These are phyloP conservation scores for Rhodotorula sp. DNA, from an alignment of 1,284 basidiomycete genomes.

Conservation along the genomic window DNA sequence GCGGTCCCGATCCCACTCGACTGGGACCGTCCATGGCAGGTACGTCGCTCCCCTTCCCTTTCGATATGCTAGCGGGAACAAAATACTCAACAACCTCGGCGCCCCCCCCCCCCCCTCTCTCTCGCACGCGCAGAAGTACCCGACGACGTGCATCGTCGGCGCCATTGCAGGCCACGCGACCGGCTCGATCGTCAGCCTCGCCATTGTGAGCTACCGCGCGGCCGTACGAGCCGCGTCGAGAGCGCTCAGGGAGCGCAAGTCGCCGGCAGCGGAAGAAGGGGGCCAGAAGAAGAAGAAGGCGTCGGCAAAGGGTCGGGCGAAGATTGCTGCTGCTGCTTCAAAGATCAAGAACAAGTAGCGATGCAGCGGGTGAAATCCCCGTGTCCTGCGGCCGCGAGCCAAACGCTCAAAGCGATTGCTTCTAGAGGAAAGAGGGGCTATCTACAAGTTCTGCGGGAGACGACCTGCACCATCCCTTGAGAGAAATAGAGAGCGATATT, in stretches of 20 bases:
- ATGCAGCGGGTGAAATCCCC: no score
- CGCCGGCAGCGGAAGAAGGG: no score
- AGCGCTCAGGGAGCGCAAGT: neutral
- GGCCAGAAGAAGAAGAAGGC: conserved; percentile 1
- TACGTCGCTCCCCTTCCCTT: conserved; percentile 48
- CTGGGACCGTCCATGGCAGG: conserved; percentile 96
- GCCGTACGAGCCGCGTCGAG: conserved; percentile 11
- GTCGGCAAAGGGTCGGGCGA: neutral
- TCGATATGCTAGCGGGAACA: no score
- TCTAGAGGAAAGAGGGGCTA: no score
- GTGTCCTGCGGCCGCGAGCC: no score
- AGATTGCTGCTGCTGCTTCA: neutral
- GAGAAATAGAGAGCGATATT: no score
- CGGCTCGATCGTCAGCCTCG: conserved; percentile 29
- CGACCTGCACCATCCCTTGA: no score
- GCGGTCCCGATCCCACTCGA: conserved; percentile 80
- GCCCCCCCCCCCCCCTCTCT: neutral
- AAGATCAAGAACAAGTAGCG: conserved; percentile 1
- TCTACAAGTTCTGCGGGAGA: no score
- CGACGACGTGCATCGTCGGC: conserved; percentile 41
- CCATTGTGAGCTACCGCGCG: conserved; percentile 2
- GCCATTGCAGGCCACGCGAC: conserved; percentile 33
- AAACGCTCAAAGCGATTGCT: no score
- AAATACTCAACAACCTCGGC: neutral
- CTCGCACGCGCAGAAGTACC: conserved; percentile 33